Evolutionary conservation across 2,329 filamentous ascomycete species (phyloP).

Genomic region (Hortaea sp.): DNA sequence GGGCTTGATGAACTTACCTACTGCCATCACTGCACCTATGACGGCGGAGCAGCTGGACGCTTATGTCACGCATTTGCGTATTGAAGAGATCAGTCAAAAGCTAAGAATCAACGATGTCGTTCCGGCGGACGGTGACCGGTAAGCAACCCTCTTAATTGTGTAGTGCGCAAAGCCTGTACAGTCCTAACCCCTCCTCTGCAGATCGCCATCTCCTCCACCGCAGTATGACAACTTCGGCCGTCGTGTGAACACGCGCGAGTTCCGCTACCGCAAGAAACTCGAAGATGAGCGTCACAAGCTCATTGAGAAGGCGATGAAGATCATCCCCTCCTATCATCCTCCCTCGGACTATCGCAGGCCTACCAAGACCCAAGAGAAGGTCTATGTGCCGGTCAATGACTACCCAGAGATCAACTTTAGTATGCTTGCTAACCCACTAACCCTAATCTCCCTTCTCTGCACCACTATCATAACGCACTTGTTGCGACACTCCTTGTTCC

Average conservation of each 20-base stretch:
- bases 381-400: slow-evolving; percentile 99
- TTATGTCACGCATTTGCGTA: slow-evolving; percentile 90
- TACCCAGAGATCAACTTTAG: slow-evolving; percentile 99
- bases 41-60: slow-evolving; percentile 96
- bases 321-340: slow-evolving; percentile 98
- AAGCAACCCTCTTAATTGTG: slow-evolving; percentile 28
- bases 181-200: slow-evolving; percentile 29
- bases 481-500: slow-evolving; percentile 6
- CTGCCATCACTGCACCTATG: slow-evolving; percentile 94
- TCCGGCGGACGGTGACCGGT: slow-evolving; percentile 92
- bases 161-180: background rate
- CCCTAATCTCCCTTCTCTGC: slow-evolving; percentile 29
- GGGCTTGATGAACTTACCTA: slow-evolving; percentile 92
- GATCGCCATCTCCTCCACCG: slow-evolving; percentile 88
- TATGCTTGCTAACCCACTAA: slow-evolving; percentile 98
- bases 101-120: slow-evolving; percentile 98
- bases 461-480: slow-evolving; percentile 3
- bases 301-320: slow-evolving; percentile 98
- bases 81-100: slow-evolving; percentile 99
- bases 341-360: slow-evolving; percentile 96
- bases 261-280: slow-evolving; percentile 92
- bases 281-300: slow-evolving; percentile 98
- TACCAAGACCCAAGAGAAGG: slow-evolving; percentile 99
- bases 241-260: slow-evolving; percentile 98
- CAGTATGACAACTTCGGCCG: slow-evolving; percentile 99